phyloP scores from a whole-genome alignment of 352 stramenopile genomes.

The Phytophthora melonis region DNA sequence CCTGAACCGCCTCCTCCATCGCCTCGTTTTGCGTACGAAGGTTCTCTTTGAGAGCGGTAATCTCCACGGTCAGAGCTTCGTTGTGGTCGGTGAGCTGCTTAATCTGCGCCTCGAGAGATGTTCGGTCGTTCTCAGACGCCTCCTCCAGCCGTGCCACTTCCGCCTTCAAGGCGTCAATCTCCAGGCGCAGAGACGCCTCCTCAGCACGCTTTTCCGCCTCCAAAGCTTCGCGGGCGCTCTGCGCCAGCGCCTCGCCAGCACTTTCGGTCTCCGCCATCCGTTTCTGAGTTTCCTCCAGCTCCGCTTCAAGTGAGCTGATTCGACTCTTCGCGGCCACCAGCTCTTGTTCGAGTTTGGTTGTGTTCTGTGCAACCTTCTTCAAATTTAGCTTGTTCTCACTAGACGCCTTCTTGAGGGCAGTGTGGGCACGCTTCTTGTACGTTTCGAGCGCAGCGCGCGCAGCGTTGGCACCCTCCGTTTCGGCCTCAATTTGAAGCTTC shows the following conservation, averaged over 20 bases:
- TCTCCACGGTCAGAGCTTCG: slow-evolving; percentile 38
- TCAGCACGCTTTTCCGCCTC: slow-evolving; percentile 43
- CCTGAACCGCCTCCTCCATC: slow-evolving; percentile 52
- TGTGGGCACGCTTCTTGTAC: slow-evolving; percentile 85
- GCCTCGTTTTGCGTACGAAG: slow-evolving; percentile 47
- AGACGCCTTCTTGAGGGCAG: slow-evolving; percentile 80
- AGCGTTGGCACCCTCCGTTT: slow-evolving; percentile 61
- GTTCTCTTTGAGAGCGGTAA: slow-evolving; percentile 48
- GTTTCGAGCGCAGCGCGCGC: slow-evolving; percentile 69
- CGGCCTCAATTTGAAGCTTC: slow-evolving; percentile 48
- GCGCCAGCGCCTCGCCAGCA: slow-evolving; percentile 22
- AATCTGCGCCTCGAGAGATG: slow-evolving; percentile 48
- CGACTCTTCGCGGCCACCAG: slow-evolving; percentile 48
- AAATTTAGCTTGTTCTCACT: slow-evolving; percentile 71
- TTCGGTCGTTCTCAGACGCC: slow-evolving; percentile 35
- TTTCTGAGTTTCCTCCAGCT: slow-evolving; percentile 40
- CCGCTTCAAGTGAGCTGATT: slow-evolving; percentile 45
- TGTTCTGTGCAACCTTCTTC: slow-evolving; percentile 56
- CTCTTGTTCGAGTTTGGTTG: slow-evolving; percentile 59
- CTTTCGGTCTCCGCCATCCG: slow-evolving; percentile 39
- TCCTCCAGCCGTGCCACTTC: slow-evolving; percentile 46
- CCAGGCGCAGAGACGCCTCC: slow-evolving; percentile 33
- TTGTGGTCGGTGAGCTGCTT: slow-evolving; percentile 46
- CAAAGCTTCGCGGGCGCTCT: slow-evolving; percentile 31
- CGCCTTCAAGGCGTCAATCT: slow-evolving; percentile 43